Evolutionary conservation across 2,329 filamentous ascomycete species (phyloP), one percentile per base, ranked within the genome.

Genomic region (Allantophomopsis cytisporea): DNA sequence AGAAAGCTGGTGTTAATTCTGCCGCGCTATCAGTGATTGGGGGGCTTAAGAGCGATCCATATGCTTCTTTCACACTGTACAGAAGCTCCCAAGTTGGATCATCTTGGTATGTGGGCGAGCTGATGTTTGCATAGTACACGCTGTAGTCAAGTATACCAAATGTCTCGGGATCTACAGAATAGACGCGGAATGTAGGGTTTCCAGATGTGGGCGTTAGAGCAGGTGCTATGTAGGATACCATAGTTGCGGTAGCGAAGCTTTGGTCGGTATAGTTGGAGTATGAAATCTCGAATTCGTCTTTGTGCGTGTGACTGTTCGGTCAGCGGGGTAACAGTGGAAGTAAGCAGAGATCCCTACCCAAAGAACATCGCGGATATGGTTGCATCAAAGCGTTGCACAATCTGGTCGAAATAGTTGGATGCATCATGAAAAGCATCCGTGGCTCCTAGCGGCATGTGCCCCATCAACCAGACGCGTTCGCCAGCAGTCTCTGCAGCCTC

Each of bases 1-100:
- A 77, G 53, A 76, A 76, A 1, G 64, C 65, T 0, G 71, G 66
- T 1, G 66, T 70, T 28, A 79, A 62, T 45, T 76, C 63, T 5
- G 52, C 50, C 1, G 45, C 37, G 0, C 53, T 54, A 4, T 60
- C 59, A 8, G 53, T 54, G 14, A 66, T 45, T 1, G 66, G 61
- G 31, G 68, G 63, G 21, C 43, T 50, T 12, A 69, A 53, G 2
- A 52, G 40, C 11, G 46, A 28, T 11, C 53, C 53, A 32, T 59
- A 59, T 5, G 47, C 42, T 20, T 50, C 54, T 31, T 54, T 56
- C 4, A 50, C 53, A 7, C 48, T 53, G 39, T 57, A 56, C 37
- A 50, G 48, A 33, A 45, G 41, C 20, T 47, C 41, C 56, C 55
- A 59, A 1, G 41, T 39, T 2, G 56, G 55, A 7, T 47, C 52